Evolutionary conservation across 768 basidiomycete genomes (phyloP), one percentile per base, ranked within the genome.

Genomic region (Suillus fuscotomentosus): DNA sequence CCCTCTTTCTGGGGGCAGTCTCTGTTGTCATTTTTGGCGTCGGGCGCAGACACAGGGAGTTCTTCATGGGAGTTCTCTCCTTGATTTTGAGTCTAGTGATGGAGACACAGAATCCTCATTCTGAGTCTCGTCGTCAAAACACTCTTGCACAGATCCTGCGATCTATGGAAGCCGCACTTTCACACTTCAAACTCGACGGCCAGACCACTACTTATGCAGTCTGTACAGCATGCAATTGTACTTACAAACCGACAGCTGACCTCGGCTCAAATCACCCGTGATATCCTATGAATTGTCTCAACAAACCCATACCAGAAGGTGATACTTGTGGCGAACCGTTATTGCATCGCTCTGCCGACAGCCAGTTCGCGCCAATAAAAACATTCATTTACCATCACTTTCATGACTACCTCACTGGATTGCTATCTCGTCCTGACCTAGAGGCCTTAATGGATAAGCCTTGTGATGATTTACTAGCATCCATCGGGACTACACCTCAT

Each of bases 191-290:
- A 24, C 60, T 71, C 7, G 55, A 68, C 3, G 60, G 51, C 47
- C 65, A 60, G 22, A 70, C 65, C 6, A 70, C 61, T 13, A 61
- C 48, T 14, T 71, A 62, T 42, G 65, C 66, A 15, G 63, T 65
- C 31, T 70, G 68, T 47, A 63, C 66, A 41, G 22, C 17, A 2
- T 71, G 68, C 51, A 62, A 64, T 54, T 67, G 31, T 41, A 63
- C 34, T 9, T 68, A 69, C 51, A 62, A 63, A 20, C 66, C 65
- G 7, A 13, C 13, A 6, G 11, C 11, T 22, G 22, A 27, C 17
- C 22, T 9, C 13, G 36, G 9, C 9, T 9, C 24, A 50, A 42
- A n/a, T 47, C 5, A 20, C 8, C 8, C 3, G n/a, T 34, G 34
- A n/a, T 70, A 68, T 57, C 67, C 67, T 27, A 36, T 39, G 3